Evolutionary conservation across 164 flowering plant species (phyloP), one percentile per base, ranked within the genome.

Genomic region (Macadamia tetraphylla): DNA sequence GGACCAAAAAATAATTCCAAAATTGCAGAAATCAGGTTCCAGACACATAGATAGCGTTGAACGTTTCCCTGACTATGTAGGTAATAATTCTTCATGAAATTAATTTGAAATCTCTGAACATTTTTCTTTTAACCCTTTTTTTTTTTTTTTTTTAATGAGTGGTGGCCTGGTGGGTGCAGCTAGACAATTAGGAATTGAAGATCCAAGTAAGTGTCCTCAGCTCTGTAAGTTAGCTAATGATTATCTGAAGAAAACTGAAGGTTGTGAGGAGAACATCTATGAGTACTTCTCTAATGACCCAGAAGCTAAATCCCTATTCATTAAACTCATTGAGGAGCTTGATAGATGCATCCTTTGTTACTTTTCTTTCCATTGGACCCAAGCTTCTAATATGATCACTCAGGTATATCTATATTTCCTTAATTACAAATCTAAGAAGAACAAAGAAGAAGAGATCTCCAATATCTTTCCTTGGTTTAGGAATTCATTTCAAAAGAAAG

Each of bases 341-440:
- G 98, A 94, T 42, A 78, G 79, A 68, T 94, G 97, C 75, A 85
- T 88, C 57, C 84, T 92, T 43, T 76, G 80, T 9, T 94, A 92
- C 51, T 94, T 94, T 71, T 87, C 89, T 3, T 94, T 87, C 67
- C 86, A 94, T 67, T 94, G 99, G 99, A 74, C 55, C 65, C 88
- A 88, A 23, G 80, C 90, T 70, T 66, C 90, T 53, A 51, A 49
- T n/a, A 76, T 87, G 75, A 82, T 94, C 67, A 77, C 58, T 69
- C 91, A 90, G 95, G 98, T 90, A 35, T 35, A 4, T 1, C n/a
- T n/a, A n/a, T n/a, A n/a, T n/a, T n/a, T n/a, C n/a, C n/a, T n/a
- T n/a, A n/a, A n/a, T n/a, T n/a, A n/a, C n/a, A 6, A 11, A 49
- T 60, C 18, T 15, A 52, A 35, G 53, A 49, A 14, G 15, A 49